Percentiles rank a stretch among this genome's conserved stretches.
phyloP scores from a whole-genome alignment of 768 basidiomycete species.

The Clavaria fumosa region DNA sequence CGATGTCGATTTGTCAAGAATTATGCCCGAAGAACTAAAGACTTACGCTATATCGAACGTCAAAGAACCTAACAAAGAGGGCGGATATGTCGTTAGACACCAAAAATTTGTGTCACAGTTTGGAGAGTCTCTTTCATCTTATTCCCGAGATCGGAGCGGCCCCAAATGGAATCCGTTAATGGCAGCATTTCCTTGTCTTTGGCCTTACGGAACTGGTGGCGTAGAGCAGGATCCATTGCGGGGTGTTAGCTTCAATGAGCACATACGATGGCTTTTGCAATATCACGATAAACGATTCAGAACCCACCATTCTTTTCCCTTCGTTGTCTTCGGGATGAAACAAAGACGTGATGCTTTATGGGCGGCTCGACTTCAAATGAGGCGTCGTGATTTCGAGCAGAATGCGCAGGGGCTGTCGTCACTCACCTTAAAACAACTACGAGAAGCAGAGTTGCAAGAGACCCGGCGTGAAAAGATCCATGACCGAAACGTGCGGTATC shows the following conservation, averaged over 20 bases:
- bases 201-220: slow-evolving; percentile 11
- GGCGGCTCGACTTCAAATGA: slow-evolving; percentile 21
- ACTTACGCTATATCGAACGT: no score
- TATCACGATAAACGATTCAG: slow-evolving; percentile 19
- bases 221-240: slow-evolving; percentile 3
- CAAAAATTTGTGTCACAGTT: slow-evolving; percentile 6
- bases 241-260: slow-evolving; percentile 9
- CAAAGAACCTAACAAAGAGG: background rate
- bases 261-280: slow-evolving; percentile 14
- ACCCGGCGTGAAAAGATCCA: slow-evolving; percentile 8
- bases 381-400: slow-evolving; percentile 11
- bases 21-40: no score
- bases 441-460: slow-evolving; percentile 23
- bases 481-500: slow-evolving; percentile 14
- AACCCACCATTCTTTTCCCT: slow-evolving; percentile 16
- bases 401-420: slow-evolving; percentile 12
- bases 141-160: background rate
- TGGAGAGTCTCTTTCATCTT: background rate
- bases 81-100: slow-evolving; percentile 10
- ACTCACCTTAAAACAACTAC: slow-evolving; percentile 18
- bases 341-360: slow-evolving; percentile 15
- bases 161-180: slow-evolving; percentile 5
- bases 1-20: slow-evolving; percentile 4
- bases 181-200: slow-evolving; percentile 7
- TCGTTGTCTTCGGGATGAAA: slow-evolving; percentile 15